These are phyloP conservation scores for Boletellus emodensis DNA, from an alignment of 768 basidiomycete species.

Conservation along the genomic window DNA sequence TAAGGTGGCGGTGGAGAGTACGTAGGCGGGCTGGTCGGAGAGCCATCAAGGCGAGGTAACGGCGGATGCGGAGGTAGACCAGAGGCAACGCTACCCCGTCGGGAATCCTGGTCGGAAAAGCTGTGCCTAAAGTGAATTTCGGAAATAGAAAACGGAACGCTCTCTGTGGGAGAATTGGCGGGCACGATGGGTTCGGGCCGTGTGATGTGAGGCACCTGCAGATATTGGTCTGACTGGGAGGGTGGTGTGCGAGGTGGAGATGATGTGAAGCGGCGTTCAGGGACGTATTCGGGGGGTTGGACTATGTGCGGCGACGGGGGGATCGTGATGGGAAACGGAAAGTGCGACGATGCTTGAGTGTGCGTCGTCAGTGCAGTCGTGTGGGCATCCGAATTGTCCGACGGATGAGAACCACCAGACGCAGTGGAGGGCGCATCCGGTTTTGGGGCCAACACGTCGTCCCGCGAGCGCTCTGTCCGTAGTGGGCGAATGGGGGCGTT, in stretches of 20 bases:
- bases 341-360: constrained; percentile 28
- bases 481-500: constrained; percentile 16
- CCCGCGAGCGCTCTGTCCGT: constrained; percentile 18
- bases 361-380: constrained; percentile 19
- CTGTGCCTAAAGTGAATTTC: constrained; percentile 49
- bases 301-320: constrained; percentile 38
- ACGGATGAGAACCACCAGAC: constrained; percentile 28
- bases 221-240: constrained; percentile 17
- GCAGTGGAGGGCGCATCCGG: constrained; percentile 33
- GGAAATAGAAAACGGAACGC: constrained; percentile 52
- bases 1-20: constrained; percentile 26
- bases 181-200: constrained; percentile 29
- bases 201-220: constrained; percentile 21
- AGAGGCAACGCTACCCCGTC: constrained; percentile 32
- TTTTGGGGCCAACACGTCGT: constrained; percentile 13
- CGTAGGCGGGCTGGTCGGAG: constrained; percentile 13
- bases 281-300: constrained; percentile 13
- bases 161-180: constrained; percentile 51
- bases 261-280: constrained; percentile 15
- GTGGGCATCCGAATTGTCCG: constrained; percentile 19
- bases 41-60: constrained; percentile 28
- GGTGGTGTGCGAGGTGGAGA: constrained; percentile 15
- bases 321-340: constrained; percentile 46
- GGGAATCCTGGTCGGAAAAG: constrained; percentile 33
- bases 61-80: constrained; percentile 43